Evolutionary conservation across 2,329 filamentous ascomycete species (phyloP), one percentile per base, ranked within the genome.

Genomic region (Colletotrichum paranaense): DNA sequence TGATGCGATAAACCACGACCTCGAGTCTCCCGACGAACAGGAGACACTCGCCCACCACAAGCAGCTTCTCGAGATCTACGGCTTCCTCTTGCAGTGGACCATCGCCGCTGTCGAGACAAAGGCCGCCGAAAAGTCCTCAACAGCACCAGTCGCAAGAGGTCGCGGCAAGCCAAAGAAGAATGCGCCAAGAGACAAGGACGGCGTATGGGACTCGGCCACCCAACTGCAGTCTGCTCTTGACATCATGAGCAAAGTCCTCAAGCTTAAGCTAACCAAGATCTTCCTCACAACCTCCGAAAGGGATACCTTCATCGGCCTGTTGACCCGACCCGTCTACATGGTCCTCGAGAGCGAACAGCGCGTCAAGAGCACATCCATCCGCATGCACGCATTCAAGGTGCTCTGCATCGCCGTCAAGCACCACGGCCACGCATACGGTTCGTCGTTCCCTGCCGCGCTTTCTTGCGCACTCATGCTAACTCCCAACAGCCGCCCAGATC

Each of bases 381-480:
- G 95, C 60, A 98, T 98, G 94, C 95, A 98, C 84, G 94, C 94
- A 70, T 99, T 98, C 88, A 98, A 98, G 82, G 95, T 98, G 24
- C 86, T 99, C 8, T 99, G 97, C 80, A 94, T 98, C 77, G 95
- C 97, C 46, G 92, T 99, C 73, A 99, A 99, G 85, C 95, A 98
- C 80, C 97, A 99, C 81, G 97, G 97, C 1, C 97, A 99, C 82
- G 97, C 93, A 77, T 98, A 98, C 81, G 95, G 95, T 96, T 87
- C 75, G 88, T 80, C 14, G 6, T 55, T 38, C 11, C 14, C 12
- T 6, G 30, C 22, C 1, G 26, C 26, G 60, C 22, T 72, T 76
- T 26, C 78, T 78, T 42, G 35, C 35, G 22, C 12, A 9, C 6
- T 14, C 9, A 52, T 74, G 76, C 80, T 84, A 68, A 86, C 75